Conservation (phyloP, 345 rosid species). For the Zanthoxylum bungeanum region DNA sequence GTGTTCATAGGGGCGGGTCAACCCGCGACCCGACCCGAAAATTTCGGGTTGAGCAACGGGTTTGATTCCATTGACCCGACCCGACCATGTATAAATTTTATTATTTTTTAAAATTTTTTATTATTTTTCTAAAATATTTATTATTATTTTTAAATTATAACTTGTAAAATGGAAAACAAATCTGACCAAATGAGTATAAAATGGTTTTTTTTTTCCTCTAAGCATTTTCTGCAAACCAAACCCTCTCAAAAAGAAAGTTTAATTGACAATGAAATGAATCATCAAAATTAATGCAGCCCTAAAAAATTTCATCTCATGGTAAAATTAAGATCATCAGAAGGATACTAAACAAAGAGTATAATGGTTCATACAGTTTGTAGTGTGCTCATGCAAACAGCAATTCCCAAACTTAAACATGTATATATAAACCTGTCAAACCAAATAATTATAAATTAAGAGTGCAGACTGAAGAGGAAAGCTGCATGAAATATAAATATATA, state of each 20-base stretch:
- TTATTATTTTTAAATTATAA: too few relatives aligned
- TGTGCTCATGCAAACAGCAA: conserved; percentile 48
- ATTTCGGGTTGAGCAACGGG: too few relatives aligned
- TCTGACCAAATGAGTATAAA: not conserved
- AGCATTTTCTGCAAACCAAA: not conserved
- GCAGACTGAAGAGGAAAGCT: too few relatives aligned
- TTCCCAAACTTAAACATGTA: conserved; percentile 44
- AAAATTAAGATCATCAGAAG: conserved; percentile 20
- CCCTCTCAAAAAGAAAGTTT: not conserved
- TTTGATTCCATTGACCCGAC: too few relatives aligned
- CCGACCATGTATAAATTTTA: too few relatives aligned
- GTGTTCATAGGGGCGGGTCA: too few relatives aligned
- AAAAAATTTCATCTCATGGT: not conserved
- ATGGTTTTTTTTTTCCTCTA: not conserved
- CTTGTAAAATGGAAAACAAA: not conserved
- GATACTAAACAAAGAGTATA: conserved; percentile 44
- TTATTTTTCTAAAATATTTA: too few relatives aligned
- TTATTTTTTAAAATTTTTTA: too few relatives aligned
- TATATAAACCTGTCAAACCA: conserved; percentile 50
- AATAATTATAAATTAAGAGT: not conserved
- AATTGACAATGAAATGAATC: not conserved
- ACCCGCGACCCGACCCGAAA: too few relatives aligned
- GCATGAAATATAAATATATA: too few relatives aligned
- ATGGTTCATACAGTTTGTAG: conserved; percentile 28
- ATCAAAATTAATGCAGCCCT: not conserved